Evolutionary conservation across 345 rosid genomes (phyloP), one percentile per base, ranked within the genome.

Genomic region (Aquilaria yunnanensis): DNA sequence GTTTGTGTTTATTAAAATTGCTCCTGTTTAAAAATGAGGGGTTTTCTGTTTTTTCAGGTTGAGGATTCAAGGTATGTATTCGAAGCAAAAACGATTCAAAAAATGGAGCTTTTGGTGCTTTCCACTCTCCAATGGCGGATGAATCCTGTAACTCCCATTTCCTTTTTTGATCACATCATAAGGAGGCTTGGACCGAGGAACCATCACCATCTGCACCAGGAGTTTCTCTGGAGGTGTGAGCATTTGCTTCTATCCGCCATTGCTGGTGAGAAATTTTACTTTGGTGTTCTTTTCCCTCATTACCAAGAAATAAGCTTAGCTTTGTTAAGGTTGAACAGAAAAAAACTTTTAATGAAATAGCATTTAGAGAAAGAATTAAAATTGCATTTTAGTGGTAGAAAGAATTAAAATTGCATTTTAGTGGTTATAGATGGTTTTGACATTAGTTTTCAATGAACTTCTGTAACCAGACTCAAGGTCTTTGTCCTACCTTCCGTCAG

Each of bases 101-200:
- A 87, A 79, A 93, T 93, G 98, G 97, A 23, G 23, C 23, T 23
- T 23, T 23, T 23, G 23, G 23, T 23, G 23, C 23, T 23, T 23
- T 23, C 23, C 90, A 83, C 86, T 41, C 97, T 93, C 30, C 73
- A 71, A 31, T 93, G 97, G 97, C 78, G 84, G 78, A 90, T 93
- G 98, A 85, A 88, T 62, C 96, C 96, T 13, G 88, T 88, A 52
- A 90, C 98, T 14, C 90, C 97, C 55, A 71, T 88, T 74, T 81
- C 91, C 1, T 93, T 83, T 81, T 81, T 92, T 43, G 82, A 89
- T 77, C 85, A 85, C 77, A 78, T 90, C 62, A 66, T 78, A 14
- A 69, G 90, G 72, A 80, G 93, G 75, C 78, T 85, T 50, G 94
- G 92, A 47, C 68, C 87, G 62, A 77, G 68, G 63, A 77, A 64